Base-by-base conservation (phyloP, 148 eudicot species). In the Drosera capensis region DNA sequence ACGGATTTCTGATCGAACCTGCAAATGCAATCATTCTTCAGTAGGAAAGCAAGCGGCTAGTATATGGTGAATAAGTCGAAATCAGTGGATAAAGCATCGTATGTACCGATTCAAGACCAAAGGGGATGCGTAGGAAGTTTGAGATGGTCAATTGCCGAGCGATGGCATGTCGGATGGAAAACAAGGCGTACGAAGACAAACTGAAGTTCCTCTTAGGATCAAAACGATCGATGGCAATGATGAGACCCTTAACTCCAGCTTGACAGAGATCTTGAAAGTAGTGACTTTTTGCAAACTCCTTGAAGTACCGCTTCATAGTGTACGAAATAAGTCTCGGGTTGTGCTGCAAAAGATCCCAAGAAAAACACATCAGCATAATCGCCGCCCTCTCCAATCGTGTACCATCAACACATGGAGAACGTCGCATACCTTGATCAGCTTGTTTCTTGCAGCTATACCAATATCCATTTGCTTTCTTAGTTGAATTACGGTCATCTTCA, bases 161-260 rank as follows among this genome's bases (percentile, higher is more conserved):
- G 55, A 85, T 76, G 51, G 95, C 78, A 58, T 85, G 88, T 38
- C 95, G 67, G 47, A 90, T 85, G 95, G 95, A 90, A 46, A 85
- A 85, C 8, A 90, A 57, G 39, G 82, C 79, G 60, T 85, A 85
- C 1, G 99, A 84, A 15, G 97, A 88, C 54, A 83, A 72, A 16
- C 71, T 79, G 18, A 78, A 58, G 48, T 57, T 80, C 60, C 69
- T 78, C 38, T 65, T 72, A 13, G 99, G 95, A 48, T 90, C 95
- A 78, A 90, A 85, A 14, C 95, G 95, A 49, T 90, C 99, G 46
- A 90, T 81, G 18, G 80, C 93, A 15, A 74, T 76, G 14, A 81
- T 90, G 15, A 90, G 78, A 64, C 99, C 99, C 55, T 66, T 78
- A 23, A 78, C 95, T 42, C 99, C 99, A 46, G 83, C 94, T 61